Base-by-base conservation (phyloP, 2,329 filamentous ascomycete genomes). In the Epichloe hybrida region DNA sequence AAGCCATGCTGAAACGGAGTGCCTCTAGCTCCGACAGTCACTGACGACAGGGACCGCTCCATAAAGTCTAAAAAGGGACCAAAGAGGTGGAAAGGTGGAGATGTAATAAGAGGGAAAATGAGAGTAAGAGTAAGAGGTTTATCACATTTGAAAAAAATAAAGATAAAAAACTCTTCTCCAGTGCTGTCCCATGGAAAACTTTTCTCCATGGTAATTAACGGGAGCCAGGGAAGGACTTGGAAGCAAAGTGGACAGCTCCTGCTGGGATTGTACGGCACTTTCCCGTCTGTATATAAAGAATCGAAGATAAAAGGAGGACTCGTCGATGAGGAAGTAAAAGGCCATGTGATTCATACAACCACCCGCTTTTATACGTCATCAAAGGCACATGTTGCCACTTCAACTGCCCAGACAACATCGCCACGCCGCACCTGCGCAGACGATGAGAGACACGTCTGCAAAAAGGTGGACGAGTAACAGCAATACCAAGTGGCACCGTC, bases 1-100 rank as follows among this genome's bases (percentile, higher is more conserved):
- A 49, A n/a, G 39, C 41, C 48, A 50, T 50, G 48, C 35, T 39
- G 3, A 50, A 38, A n/a, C 34, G 13, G 41, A 50, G 40, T 17
- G 27, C 27, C 43, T 21, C 39, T 38, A 49, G 35, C 17, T 31
- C 12, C 34, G 17, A 49, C 27, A 43, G 35, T 43, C 48, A 23
- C 39, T 34, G 48, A 38, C 40, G 11, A 38, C 40, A 44, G 35
- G 39, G 37, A 43, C 31, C 17, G 20, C 41, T 44, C 31, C 48
- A 37, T 31, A 31, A 31, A 31, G 27, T 31, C 27, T 31, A 31
- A 31, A 31, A 31, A 11, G 27, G 6, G 17, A 17, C 20, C 34
- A 15, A 44, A 27, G 17, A 49, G n/a, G 17, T n/a, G 43, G 17
- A 38, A 20, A 31, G 27, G 27, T 31, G 4, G 8, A 4, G 8